Percentiles rank a stretch among this genome's conserved stretches.
These are phyloP conservation scores for Rhodocollybia butyracea DNA, from an alignment of 768 basidiomycete species.

Conservation along the genomic window DNA sequence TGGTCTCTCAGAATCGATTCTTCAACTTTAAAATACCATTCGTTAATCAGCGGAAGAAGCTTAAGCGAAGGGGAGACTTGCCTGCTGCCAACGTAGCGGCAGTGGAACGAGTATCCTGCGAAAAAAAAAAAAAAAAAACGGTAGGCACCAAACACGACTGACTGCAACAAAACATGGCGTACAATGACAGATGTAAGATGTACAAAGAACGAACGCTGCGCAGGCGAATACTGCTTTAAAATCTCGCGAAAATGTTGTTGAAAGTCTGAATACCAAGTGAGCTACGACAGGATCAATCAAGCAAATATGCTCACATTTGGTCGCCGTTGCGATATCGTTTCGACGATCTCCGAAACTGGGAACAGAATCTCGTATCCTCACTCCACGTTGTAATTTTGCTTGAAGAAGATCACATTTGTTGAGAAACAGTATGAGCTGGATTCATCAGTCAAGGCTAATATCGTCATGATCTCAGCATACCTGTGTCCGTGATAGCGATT, in stretches of 20 bases:
- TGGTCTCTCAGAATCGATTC: conserved; percentile 73
- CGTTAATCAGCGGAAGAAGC: conserved; percentile 1
- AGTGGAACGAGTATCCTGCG: conserved; percentile 71
- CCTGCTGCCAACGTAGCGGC: conserved; percentile 68
- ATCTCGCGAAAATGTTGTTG: conserved; percentile 80
- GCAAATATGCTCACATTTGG: conserved; percentile 52
- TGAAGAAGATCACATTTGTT: conserved; percentile 74
- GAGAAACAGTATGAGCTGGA: conserved; percentile 38
- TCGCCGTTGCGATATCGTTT: conserved; percentile 67
- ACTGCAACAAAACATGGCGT: conserved; percentile 33
- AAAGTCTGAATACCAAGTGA: conserved; percentile 49
- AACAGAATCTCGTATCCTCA: conserved; percentile 63
- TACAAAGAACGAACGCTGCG: conserved; percentile 63
- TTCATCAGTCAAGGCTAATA: background rate
- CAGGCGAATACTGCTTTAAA: conserved; percentile 56
- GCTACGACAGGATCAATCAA: background rate
- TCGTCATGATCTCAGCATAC: background rate
- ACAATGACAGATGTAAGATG: conserved; percentile 80
- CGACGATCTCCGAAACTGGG: conserved; percentile 71
- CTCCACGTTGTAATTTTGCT: conserved; percentile 67
- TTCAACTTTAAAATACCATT: conserved; percentile 41
- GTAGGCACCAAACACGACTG: conserved; percentile 1
- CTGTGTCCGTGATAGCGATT: conserved; percentile 58
- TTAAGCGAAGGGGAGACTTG: conserved; percentile 26
- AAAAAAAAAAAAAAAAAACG: conserved; percentile 11